Conservation (phyloP, 139 green algal genomes). For the Desmodesmus armatus region DNA sequence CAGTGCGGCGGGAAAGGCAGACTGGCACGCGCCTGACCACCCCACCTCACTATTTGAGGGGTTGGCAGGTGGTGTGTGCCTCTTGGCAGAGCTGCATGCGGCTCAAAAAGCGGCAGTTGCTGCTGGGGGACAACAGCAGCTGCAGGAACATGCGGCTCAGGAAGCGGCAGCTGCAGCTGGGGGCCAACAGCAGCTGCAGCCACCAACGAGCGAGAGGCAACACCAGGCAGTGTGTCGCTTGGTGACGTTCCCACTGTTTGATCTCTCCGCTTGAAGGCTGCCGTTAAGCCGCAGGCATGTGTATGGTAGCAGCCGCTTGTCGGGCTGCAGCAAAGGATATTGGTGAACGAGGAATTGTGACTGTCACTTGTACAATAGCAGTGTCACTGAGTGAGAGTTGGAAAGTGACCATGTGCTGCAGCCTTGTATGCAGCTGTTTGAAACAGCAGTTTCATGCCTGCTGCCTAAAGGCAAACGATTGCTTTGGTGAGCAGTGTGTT, state of each 20-base stretch:
- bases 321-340: too few relatives aligned
- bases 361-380: too few relatives aligned
- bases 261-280: too few relatives aligned
- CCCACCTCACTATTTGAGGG: conserved; percentile 60
- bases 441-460: too few relatives aligned
- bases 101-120: conserved; percentile 1
- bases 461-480: too few relatives aligned
- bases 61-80: conserved; percentile 49
- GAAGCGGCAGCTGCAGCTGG: neutral
- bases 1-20: conserved; percentile 29
- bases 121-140: neutral
- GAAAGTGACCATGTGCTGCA: too few relatives aligned
- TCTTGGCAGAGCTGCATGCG: conserved; percentile 59
- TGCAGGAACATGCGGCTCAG: neutral
- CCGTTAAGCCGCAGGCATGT: too few relatives aligned
- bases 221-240: conserved; percentile 12
- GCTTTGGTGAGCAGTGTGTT: too few relatives aligned
- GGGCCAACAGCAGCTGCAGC: conserved; percentile 3
- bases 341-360: too few relatives aligned
- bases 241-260: conserved; percentile 34
- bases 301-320: too few relatives aligned
- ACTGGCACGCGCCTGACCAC: conserved; percentile 53
- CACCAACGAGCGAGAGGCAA: neutral
- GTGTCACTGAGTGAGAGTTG: too few relatives aligned
- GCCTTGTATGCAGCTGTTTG: too few relatives aligned